phyloP scores from a whole-genome alignment of 2,329 filamentous ascomycete species.

The Chlorencoelia australis region DNA sequence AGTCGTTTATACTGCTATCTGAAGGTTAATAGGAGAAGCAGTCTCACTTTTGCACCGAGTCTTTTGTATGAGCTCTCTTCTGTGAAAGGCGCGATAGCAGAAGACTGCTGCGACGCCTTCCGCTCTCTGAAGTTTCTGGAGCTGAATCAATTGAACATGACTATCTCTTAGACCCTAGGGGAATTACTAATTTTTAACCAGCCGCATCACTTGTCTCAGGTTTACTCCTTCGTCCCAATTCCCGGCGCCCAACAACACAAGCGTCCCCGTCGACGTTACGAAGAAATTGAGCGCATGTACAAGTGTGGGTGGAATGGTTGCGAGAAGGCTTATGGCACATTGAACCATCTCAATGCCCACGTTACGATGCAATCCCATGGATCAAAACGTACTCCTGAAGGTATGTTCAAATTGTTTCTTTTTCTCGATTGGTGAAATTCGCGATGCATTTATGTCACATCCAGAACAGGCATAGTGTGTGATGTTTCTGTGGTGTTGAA shows the following conservation, averaged over 20 bases:
- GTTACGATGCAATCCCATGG: conserved; percentile 99
- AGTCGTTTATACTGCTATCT: conserved; percentile 23
- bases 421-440: no score
- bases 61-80: no score
- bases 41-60: no score
- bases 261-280: conserved; percentile 82
- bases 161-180: no score
- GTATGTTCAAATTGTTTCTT: conserved; percentile 43
- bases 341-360: conserved; percentile 96
- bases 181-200: conserved; percentile 21
- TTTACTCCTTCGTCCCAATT: conserved; percentile 97
- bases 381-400: conserved; percentile 89
- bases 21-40: background rate
- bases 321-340: conserved; percentile 94
- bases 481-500: no score
- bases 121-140: conserved; percentile 8
- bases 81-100: no score
- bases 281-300: conserved; percentile 99
- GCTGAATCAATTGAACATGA: background rate
- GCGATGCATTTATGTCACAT: no score
- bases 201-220: conserved; percentile 52
- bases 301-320: conserved; percentile 98
- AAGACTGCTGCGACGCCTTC: no score
- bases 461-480: no score
- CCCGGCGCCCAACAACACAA: conserved; percentile 97